Percentiles rank a stretch among this genome's conserved stretches.
These are phyloP conservation scores for Schwanniomyces sp. DNA, from an alignment of 805 yeast species.

Conservation along the genomic window DNA sequence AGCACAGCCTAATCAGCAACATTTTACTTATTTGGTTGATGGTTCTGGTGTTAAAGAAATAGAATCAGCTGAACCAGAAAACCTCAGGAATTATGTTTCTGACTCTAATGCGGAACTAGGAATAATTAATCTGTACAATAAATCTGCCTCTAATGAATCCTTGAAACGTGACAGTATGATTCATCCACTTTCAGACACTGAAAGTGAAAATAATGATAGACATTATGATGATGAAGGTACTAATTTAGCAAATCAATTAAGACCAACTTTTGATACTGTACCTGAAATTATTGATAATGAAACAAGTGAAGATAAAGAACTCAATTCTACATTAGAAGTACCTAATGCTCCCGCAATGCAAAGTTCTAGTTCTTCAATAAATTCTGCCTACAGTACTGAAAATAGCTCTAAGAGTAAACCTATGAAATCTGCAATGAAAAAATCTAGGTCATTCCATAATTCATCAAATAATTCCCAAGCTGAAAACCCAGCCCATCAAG, in stretches of 20 bases:
- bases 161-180: constrained; percentile 9
- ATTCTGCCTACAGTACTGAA: constrained; percentile 22
- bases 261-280: constrained; percentile 31
- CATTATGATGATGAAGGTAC: constrained; percentile 20
- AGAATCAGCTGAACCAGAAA: constrained; percentile 4
- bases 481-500: constrained; percentile 53
- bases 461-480: constrained; percentile 3
- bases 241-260: constrained; percentile 19
- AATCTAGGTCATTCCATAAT: constrained; percentile 23
- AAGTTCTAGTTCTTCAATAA: constrained; percentile 31
- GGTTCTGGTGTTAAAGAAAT: constrained; percentile 1
- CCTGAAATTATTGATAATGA: constrained; percentile 25
- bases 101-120: constrained; percentile 14
- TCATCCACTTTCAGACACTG: constrained; percentile 6
- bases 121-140: constrained; percentile 18
- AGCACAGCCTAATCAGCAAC: neutral
- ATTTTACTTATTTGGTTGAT: neutral
- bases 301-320: neutral
- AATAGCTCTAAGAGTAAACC: constrained; percentile 25
- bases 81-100: neutral
- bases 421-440: constrained; percentile 54
- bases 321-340: constrained; percentile 1
- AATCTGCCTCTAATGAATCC: constrained; percentile 20
- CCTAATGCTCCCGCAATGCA: neutral
- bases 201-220: constrained; percentile 24